Evolutionary conservation across 805 yeast species (phyloP).

Genomic region (Brettanomyces bruxellensis): DNA sequence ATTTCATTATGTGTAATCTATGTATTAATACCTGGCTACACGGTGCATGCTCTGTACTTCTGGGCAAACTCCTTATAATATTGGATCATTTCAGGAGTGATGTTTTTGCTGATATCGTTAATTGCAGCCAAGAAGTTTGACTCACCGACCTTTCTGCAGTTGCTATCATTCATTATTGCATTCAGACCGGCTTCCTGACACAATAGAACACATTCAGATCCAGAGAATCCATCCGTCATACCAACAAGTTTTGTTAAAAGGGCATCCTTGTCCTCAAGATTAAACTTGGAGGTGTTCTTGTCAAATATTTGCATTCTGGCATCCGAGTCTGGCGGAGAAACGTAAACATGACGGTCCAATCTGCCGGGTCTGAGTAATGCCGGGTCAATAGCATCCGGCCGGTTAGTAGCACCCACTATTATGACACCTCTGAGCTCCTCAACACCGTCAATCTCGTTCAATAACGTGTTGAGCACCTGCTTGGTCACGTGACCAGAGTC

Average conservation of each 20-base stretch:
- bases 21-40: no score
- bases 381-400: constrained; percentile 89
- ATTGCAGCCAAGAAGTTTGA: constrained; percentile 61
- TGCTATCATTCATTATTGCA: constrained; percentile 77
- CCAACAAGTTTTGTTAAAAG: constrained; percentile 43
- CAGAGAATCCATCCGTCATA: constrained; percentile 84
- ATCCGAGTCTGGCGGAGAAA: constrained; percentile 77
- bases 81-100: constrained; percentile 75
- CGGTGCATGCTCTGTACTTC: constrained; percentile 9
- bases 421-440: constrained; percentile 92
- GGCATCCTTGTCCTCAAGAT: constrained; percentile 34
- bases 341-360: constrained; percentile 86
- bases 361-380: constrained; percentile 95
- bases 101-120: constrained; percentile 60
- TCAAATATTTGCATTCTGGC: constrained; percentile 74
- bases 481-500: constrained; percentile 62
- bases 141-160: constrained; percentile 43
- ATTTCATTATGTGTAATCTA: no score
- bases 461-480: constrained; percentile 80
- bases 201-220: constrained; percentile 86
- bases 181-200: constrained; percentile 94
- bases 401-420: constrained; percentile 90
- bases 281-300: constrained; percentile 62
- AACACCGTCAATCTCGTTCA: constrained; percentile 96
- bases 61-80: constrained; percentile 56